Conservation (phyloP, 2,329 filamentous ascomycete species). For the Colletotrichum lupini region DNA sequence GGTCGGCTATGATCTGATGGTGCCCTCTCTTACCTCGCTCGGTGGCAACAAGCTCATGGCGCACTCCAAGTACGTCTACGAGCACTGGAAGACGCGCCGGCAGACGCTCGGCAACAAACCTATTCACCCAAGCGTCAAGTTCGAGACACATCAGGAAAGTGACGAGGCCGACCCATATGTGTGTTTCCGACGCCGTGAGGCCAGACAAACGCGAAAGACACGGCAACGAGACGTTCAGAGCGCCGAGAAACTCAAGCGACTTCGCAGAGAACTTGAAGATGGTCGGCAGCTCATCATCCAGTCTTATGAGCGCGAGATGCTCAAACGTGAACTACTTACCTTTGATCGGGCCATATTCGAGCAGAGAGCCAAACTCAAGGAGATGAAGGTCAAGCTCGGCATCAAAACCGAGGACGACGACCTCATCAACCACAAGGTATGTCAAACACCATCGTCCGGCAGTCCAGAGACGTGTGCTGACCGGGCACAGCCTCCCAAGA, state of each 20-base stretch:
- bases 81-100: conserved; percentile 85
- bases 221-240: conserved; percentile 93
- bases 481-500: conserved; percentile 72
- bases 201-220: conserved; percentile 94
- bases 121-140: conserved; percentile 85
- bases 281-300: conserved; percentile 83
- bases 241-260: conserved; percentile 91
- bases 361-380: conserved; percentile 83
- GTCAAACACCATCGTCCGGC: conserved; percentile 4
- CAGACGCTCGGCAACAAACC: conserved; percentile 74
- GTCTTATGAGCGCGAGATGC: conserved; percentile 82
- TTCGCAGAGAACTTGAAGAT: conserved; percentile 91
- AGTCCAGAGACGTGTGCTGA: conserved; percentile 47
- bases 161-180: conserved; percentile 98
- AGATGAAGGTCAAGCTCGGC: conserved; percentile 86
- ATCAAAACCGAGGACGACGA: conserved; percentile 96
- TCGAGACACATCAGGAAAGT: conserved; percentile 92
- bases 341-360: conserved; percentile 85
- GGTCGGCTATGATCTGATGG: conserved; percentile 81
- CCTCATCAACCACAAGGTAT: conserved; percentile 91
- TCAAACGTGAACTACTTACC: conserved; percentile 81
- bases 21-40: conserved; percentile 70
- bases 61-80: conserved; percentile 83
- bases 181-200: conserved; percentile 95
- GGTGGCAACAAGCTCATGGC: conserved; percentile 60